phyloP scores from a whole-genome alignment of 352 stramenopile genomes.

The Phytophthora europaea region DNA sequence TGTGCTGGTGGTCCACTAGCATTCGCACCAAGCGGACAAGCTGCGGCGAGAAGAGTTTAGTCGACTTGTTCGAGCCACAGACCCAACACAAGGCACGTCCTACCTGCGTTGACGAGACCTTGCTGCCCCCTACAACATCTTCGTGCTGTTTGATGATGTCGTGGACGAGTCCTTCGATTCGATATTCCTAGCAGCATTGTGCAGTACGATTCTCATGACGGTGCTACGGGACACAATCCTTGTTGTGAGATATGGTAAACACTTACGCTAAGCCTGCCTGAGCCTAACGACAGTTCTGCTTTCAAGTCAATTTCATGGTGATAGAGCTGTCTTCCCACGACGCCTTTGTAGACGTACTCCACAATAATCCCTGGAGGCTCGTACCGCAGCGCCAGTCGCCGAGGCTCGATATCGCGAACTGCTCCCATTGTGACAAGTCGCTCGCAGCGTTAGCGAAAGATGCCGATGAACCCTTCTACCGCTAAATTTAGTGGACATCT shows the following conservation, averaged over 20 bases:
- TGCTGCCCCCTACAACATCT: conserved; percentile 48
- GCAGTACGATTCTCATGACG: neutral
- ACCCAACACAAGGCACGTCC: neutral
- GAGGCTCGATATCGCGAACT: conserved; percentile 50
- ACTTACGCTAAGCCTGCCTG: conserved; percentile 27
- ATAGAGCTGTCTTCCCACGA: conserved; percentile 47
- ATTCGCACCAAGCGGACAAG: conserved; percentile 60
- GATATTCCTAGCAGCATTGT: conserved; percentile 29
- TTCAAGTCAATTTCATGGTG: conserved; percentile 72
- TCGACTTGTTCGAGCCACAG: neutral
- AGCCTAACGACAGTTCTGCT: conserved; percentile 16
- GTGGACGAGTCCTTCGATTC: conserved; percentile 46
- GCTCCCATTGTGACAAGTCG: conserved; percentile 22
- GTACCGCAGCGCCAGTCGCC: conserved; percentile 66
- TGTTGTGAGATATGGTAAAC: neutral
- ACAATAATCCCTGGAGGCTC: conserved; percentile 64
- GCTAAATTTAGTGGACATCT: conserved; percentile 22
- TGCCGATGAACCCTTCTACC: neutral
- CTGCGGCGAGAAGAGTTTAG: conserved; percentile 25
- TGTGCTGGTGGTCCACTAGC: conserved; percentile 36
- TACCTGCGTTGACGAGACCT: conserved; percentile 62
- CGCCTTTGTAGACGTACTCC: conserved; percentile 55
- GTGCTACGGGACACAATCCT: no score
- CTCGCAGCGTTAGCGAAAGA: neutral
- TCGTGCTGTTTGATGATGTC: conserved; percentile 52